Conservation (phyloP, 2,329 filamentous ascomycete species). For the Cladophialophora exuberans region DNA sequence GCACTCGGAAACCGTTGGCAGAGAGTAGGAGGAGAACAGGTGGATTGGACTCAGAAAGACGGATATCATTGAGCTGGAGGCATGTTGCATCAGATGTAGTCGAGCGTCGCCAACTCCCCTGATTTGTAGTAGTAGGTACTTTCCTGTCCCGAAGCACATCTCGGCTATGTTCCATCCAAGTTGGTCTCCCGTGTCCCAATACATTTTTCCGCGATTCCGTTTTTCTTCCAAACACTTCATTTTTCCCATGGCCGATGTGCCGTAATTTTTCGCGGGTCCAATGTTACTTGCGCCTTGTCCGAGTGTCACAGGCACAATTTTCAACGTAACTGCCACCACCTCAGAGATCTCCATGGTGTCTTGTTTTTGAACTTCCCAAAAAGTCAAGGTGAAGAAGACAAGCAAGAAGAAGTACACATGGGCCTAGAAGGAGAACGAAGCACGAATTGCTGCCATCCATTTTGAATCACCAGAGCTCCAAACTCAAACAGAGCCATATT, state of each 20-base stretch:
- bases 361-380: conserved; percentile 12
- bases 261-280: too few relatives aligned
- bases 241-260: too few relatives aligned
- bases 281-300: too few relatives aligned
- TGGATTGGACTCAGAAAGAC: conserved; percentile 3
- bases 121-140: neutral
- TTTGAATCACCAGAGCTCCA: neutral
- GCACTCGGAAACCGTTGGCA: too few relatives aligned
- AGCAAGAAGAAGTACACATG: conserved; percentile 12
- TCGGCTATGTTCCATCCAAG: neutral
- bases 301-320: too few relatives aligned
- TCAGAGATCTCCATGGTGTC: conserved; percentile 7
- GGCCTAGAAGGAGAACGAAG: conserved; percentile 3
- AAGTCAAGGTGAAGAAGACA: conserved; percentile 8
- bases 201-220: too few relatives aligned
- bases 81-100: conserved; percentile 4
- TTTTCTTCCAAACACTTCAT: too few relatives aligned
- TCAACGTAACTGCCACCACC: neutral
- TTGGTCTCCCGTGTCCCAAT: too few relatives aligned
- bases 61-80: conserved; percentile 11
- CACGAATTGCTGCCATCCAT: neutral
- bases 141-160: neutral
- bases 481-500: conserved; percentile 1
- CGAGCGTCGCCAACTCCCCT: conserved; percentile 1
- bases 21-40: neutral